Percentiles rank a stretch among this genome's conserved stretches.
Conservation (phyloP, 23 red algal species). For the Agarophyton chilense region DNA sequence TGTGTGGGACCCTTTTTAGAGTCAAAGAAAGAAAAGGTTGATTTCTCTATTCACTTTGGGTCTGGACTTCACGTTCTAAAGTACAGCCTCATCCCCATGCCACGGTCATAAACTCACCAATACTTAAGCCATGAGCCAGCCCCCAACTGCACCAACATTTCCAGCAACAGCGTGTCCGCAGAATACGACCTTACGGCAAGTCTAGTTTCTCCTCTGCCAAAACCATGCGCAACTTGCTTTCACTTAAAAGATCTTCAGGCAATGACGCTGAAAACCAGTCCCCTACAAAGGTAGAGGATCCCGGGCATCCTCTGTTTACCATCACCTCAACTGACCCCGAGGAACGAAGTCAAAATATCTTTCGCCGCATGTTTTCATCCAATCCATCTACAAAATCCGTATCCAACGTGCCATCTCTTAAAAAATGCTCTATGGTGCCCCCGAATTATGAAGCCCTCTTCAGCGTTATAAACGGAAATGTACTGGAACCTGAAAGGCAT, state of each 20-base stretch:
- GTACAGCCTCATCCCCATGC: neutral
- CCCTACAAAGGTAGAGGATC: neutral
- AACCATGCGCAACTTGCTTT: constrained; percentile 5
- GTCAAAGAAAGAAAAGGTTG: neutral
- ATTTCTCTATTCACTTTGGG: neutral
- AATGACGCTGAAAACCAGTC: constrained; percentile 28
- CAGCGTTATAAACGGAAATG: neutral
- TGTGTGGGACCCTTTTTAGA: neutral
- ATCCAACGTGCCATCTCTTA: neutral
- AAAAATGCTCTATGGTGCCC: constrained; percentile 18
- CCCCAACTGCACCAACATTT: too few species aligned
- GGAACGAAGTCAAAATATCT: constrained; percentile 1
- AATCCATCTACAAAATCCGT: neutral
- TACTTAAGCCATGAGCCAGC: too few species aligned
- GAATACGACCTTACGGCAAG: neutral
- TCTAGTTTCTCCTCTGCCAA: neutral
- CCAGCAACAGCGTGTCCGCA: too few species aligned
- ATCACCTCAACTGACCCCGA: constrained; percentile 11
- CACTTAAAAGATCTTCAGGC: neutral
- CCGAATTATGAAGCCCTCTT: constrained; percentile 38
- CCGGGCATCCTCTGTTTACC: constrained; percentile 12
- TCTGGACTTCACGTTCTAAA: too few species aligned
- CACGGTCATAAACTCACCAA: neutral
- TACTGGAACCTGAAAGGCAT: neutral
- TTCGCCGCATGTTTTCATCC: constrained; percentile 36